A percentile compares a stretch with the other conserved stretches of the same genome.
Conservation (phyloP, 164 flowering plant genomes). For the Santalum album region DNA sequence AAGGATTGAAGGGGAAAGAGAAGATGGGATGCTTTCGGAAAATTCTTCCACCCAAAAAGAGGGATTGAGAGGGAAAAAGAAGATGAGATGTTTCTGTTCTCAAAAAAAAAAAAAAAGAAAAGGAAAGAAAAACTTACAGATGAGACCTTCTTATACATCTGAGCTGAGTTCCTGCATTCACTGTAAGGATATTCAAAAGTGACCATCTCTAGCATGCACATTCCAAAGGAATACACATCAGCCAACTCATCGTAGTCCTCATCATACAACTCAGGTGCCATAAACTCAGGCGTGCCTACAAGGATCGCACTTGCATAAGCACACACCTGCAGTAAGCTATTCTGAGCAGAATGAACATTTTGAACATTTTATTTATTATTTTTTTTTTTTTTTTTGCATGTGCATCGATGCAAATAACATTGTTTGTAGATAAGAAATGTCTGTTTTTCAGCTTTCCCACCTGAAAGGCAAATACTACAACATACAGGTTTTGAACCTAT, state of each 20-base stretch:
- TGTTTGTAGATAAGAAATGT: no score
- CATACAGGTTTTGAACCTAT: no score
- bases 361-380: no score
- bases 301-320: neutral
- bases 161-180: conserved; percentile 58
- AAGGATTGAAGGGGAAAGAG: no score
- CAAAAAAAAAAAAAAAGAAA: no score
- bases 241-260: conserved; percentile 61
- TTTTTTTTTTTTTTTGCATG: neutral
- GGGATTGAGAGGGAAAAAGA: no score
- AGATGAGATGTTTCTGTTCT: neutral
- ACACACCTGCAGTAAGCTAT: neutral
- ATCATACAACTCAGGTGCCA: conserved; percentile 72
- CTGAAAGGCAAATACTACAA: no score
- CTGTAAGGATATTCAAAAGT: conserved; percentile 60
- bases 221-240: conserved; percentile 67
- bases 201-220: conserved; percentile 76
- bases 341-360: no score
- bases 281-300: conserved; percentile 58
- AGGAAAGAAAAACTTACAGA: conserved; percentile 50
- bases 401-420: no score
- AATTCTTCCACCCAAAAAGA: no score
- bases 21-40: no score
- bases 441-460: no score
- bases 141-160: conserved; percentile 57